Percentiles rank a stretch among this genome's conserved stretches.
phyloP scores from a whole-genome alignment of 495 filamentous ascomycete genomes.

The Penicillium paxilli region DNA sequence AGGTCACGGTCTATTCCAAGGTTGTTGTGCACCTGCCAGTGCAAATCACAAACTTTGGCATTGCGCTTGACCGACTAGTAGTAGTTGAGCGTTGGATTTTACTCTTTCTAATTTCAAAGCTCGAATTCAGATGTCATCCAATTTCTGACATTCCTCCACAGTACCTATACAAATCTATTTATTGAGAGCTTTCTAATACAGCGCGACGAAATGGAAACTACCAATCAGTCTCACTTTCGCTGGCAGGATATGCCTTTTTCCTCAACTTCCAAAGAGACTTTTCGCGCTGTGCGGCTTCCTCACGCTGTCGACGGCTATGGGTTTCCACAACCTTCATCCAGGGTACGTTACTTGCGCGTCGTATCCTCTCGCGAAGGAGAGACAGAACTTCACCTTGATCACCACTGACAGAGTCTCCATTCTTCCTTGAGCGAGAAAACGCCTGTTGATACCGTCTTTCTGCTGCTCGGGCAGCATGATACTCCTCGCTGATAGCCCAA shows the following conservation, averaged over 20 bases:
- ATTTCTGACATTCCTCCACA: too few species aligned
- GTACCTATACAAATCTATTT: neutral
- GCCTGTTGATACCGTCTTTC: slow-evolving; percentile 33
- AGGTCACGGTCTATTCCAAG: too few species aligned
- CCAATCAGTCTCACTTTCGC: slow-evolving; percentile 45
- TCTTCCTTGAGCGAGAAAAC: slow-evolving; percentile 26
- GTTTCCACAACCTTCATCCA: slow-evolving; percentile 50
- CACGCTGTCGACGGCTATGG: slow-evolving; percentile 32
- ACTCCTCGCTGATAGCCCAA: slow-evolving; percentile 51
- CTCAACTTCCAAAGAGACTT: slow-evolving; percentile 45
- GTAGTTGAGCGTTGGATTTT: too few species aligned
- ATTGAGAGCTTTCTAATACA: too few species aligned
- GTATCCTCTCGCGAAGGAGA: slow-evolving; percentile 33
- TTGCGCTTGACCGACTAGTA: too few species aligned
- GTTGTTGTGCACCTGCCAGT: too few species aligned
- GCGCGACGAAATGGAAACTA: slow-evolving; percentile 17
- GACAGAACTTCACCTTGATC: slow-evolving; percentile 14
- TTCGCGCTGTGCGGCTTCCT: slow-evolving; percentile 32
- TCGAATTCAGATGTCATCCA: too few species aligned
- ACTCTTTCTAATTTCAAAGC: too few species aligned
- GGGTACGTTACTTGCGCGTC: slow-evolving; percentile 43
- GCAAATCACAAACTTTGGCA: too few species aligned
- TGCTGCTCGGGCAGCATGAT: slow-evolving; percentile 40
- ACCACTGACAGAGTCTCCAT: slow-evolving; percentile 7
- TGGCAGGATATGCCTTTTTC: slow-evolving; percentile 45